Percentiles rank a stretch among this genome's conserved stretches.
phyloP scores from a whole-genome alignment of 768 basidiomycete genomes.

The Arthromyces matolae region DNA sequence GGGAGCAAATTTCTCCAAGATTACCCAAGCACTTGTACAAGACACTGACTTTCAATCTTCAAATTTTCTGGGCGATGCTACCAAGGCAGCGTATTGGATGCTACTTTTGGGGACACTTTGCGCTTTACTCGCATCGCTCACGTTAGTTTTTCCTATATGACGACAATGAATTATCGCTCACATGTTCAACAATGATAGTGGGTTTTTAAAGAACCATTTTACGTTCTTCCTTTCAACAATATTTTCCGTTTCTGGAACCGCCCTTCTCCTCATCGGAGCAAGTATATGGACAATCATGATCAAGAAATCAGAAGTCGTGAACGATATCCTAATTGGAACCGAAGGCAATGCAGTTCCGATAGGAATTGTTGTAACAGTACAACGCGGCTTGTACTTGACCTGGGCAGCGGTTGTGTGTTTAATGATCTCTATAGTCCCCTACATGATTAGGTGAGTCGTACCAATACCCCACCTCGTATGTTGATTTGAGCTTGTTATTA shows the following conservation, averaged over 20 bases:
- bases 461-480: background rate
- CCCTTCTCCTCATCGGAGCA: slow-evolving; percentile 65
- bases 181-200: slow-evolving; percentile 47
- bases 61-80: slow-evolving; percentile 55
- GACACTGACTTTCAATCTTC: slow-evolving; percentile 58
- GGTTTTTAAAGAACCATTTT: slow-evolving; percentile 58
- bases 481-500: slow-evolving; percentile 21
- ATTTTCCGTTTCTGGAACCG: slow-evolving; percentile 54
- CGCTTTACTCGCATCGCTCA: slow-evolving; percentile 59
- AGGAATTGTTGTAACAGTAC: slow-evolving; percentile 62
- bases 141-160: slow-evolving; percentile 41
- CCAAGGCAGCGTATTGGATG: slow-evolving; percentile 73
- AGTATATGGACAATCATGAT: slow-evolving; percentile 78
- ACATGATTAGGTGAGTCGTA: slow-evolving; percentile 64
- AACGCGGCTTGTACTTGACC: slow-evolving; percentile 58
- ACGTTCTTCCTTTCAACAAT: slow-evolving; percentile 67
- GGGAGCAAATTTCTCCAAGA: slow-evolving; percentile 53
- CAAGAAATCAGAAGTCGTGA: slow-evolving; percentile 58
- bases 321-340: slow-evolving; percentile 41
- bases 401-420: slow-evolving; percentile 77
- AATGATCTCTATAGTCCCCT: slow-evolving; percentile 63
- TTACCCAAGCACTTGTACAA: slow-evolving; percentile 51
- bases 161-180: slow-evolving; percentile 9
- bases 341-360: slow-evolving; percentile 36
- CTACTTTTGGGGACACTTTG: slow-evolving; percentile 69